Base-by-base conservation (phyloP, 441 rosid species). In the Adansonia rubrostipa region DNA sequence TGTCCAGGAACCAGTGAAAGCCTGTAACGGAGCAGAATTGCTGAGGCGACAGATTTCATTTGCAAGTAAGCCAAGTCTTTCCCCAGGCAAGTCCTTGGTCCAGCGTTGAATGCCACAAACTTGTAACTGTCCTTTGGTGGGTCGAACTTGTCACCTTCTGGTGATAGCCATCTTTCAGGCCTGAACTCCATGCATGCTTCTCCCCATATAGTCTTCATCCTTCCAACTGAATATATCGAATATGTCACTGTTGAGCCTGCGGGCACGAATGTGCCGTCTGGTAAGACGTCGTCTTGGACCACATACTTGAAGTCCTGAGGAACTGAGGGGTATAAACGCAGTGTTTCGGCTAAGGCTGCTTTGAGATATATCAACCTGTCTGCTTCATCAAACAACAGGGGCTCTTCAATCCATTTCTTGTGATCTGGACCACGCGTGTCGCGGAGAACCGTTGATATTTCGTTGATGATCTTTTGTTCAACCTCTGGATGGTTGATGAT, bases 21-120 rank as follows among this genome's bases (percentile, higher is more conserved):
- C 70, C 91, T 86, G 87, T 95, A 95, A 58, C 97, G 94, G 20
- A 95, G 84, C 51, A 95, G 89, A 71, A 95, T 91, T 1, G 98
- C 98, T 0, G 98, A 90, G n/a, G 96, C 99, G 79, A 89, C 93
- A 0, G 98, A 93, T 80, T 95, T 95, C 99, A 95, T 93, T 79
- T 93, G 99, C 64, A 89, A 79, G 80, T 95, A 95, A 36, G 99
- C 99, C 80, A 95, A 80, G 81, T 95, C 99, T 82, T 95, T 95
- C 45, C 99, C 99, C 60, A 95, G 84, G 48, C 99, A 95, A 62
- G 92, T 93, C 80, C 99, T 91, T 28, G 99, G 99, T 76, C 99
- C 99, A 4, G 94, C 99, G 62, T 95, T 95, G 50, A 95, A 95
- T 2, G 99, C 90, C 61, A 95, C 93, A 28, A 95, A 95, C 88